Evolutionary conservation across 2,329 filamentous ascomycete genomes (phyloP), one percentile per base, ranked within the genome.

Genomic region (Biscogniauxia marginata): DNA sequence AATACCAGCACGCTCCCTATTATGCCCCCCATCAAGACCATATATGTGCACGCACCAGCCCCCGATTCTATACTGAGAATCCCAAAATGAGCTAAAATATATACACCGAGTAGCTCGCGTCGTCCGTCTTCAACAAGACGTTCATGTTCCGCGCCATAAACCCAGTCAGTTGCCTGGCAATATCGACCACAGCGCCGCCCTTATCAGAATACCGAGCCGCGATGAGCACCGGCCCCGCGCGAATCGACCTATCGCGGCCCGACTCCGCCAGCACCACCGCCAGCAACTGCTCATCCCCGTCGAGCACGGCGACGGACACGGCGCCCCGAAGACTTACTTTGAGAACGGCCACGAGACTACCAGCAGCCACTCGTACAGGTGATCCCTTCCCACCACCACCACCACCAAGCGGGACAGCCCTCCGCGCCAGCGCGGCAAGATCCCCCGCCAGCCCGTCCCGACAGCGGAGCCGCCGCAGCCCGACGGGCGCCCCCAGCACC

Each of bases 241-340:
- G 50, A 5, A 53, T 34, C 23, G 50, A 53, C 50, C 25, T 47
- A n/a, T 53, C 50, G 16, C 50, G 44, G 11, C 19, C 7, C 22
- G 50, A 53, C 18, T 53, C 50, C 19, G 22, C 44, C 24, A 53
- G 45, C 13, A 53, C 21, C 3, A 53, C 50, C 3, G 50, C 50
- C 20, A 47, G 44, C 5, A 53, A 16, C 23, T 34, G 11, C n/a
- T 22, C 50, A 7, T 39, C 18, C 3, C 19, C 23, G 9, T 46
- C 50, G 20, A 43, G 24, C 16, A 53, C 43, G 21, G 44, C 43
- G 24, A 53, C 22, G 7, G 44, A 47, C 23, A 53, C 1, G 7
- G 50, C 43, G 5, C 43, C 22, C 16, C 50, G 50, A 4, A 53
- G 23, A 21, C 19, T 30, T n/a, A 23, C 6, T 16, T 53, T 48